Conservation (phyloP, 495 filamentous ascomycete species). For the Aspergillus coremiiformis region DNA sequence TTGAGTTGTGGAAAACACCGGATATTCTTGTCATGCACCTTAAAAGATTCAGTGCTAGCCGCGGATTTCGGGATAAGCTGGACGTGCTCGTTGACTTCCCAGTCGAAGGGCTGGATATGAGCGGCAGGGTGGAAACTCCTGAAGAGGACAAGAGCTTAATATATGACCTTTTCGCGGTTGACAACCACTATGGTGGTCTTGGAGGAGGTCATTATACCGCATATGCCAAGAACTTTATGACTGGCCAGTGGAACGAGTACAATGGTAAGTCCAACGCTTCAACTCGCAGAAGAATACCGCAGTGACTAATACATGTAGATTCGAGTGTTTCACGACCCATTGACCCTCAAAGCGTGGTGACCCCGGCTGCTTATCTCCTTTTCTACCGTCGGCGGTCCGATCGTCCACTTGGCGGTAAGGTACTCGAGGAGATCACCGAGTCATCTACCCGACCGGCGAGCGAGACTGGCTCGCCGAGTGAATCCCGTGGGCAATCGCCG, state of each 20-base stretch:
- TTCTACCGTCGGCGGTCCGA: conserved; percentile 88
- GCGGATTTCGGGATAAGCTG: conserved; percentile 73
- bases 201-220: conserved; percentile 95
- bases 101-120: conserved; percentile 77
- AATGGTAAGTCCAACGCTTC: conserved; percentile 58
- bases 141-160: conserved; percentile 71
- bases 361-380: conserved; percentile 75
- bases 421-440: conserved; percentile 60
- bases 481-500: conserved; percentile 45
- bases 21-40: conserved; percentile 93
- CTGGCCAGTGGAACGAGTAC: conserved; percentile 83
- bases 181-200: conserved; percentile 88
- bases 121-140: conserved; percentile 63
- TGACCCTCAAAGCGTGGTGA: conserved; percentile 51
- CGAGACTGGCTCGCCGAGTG: conserved; percentile 37
- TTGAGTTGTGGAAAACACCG: conserved; percentile 92
- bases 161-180: conserved; percentile 90
- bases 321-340: conserved; percentile 51
- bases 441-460: conserved; percentile 40
- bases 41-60: conserved; percentile 82
- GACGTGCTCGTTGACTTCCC: conserved; percentile 90
- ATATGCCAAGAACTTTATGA: conserved; percentile 81
- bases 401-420: conserved; percentile 66
- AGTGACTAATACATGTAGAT: conserved; percentile 46
- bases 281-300: background rate